Evolutionary conservation across 192 early-diverging fungal species (phyloP), one percentile per base, ranked within the genome.

Genomic region (Coemansia sp.): DNA sequence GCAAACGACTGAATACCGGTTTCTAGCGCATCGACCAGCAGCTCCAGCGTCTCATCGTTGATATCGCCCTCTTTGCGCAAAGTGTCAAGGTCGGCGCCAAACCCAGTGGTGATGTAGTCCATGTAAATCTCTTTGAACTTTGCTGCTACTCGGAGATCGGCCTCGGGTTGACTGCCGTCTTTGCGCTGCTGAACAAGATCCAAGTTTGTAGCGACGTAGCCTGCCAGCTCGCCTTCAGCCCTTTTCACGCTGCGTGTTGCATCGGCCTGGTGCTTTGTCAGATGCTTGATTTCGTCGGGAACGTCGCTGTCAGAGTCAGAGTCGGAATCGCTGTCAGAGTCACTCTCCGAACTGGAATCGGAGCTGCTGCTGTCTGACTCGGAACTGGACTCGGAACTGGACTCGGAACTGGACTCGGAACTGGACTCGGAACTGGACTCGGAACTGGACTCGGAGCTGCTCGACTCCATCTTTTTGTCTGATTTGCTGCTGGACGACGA

Each of bases 71-170:
- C 74, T 39, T 74, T 79, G 20, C 79, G 73, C 19, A 82, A 61
- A 37, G 43, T 53, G 41, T 82, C 70, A 4, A 82, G 70, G 65
- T 82, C 79, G 0, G 74, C 35, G 15, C 79, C 79, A 65, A 82
- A 82, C 9, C 74, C 79, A 8, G 58, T 71, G 2, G 79, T 72
- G 10, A 73, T 63, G 37, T 76, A 72, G 24, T 76, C 74, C 79
- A 82, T 82, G 60, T 82, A 82, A 19, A 76, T 60, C 47, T 74
- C 65, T 38, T 71, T 79, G 64, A 79, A 79, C 64, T 65, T 69
- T 27, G 61, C 40, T 38, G 47, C 43, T 29, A 62, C 53, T 39
- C 39, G 51, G 47, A 35, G 49, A 57, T 71, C 77, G 19, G 35
- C 37, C 24, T 60, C 61, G 17, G 9, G 22, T 15, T 36, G 57